Percentiles rank a stretch among this genome's conserved stretches.
Evolutionary conservation across 176 grass and related monocot genomes (phyloP).

Genomic region (Oryza coarctata): DNA sequence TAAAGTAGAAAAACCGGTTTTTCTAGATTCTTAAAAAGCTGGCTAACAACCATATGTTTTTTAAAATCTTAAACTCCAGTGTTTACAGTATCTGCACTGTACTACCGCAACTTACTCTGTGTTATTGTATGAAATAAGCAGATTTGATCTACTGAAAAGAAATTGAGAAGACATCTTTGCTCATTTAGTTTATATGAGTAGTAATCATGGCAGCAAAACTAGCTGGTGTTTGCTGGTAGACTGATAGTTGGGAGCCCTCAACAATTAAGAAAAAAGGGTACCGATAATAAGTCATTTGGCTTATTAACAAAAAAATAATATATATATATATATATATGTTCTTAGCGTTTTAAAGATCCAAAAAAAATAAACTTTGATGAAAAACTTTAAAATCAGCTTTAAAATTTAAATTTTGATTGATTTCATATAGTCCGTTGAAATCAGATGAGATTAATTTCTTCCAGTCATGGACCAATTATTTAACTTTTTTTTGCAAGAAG

Average conservation of each 20-base stretch:
- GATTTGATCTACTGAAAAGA: neutral
- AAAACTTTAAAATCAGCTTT: no score
- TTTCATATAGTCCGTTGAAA: no score
- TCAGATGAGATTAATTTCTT: neutral
- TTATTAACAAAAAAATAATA: no score
- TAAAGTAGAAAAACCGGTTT: no score
- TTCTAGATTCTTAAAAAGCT: no score
- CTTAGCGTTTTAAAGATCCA: no score
- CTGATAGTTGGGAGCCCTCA: slow-evolving; percentile 1
- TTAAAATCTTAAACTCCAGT: no score
- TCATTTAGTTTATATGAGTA: neutral
- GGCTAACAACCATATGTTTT: no score
- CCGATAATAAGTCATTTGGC: no score
- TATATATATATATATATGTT: no score
- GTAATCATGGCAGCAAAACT: neutral
- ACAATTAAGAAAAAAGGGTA: neutral
- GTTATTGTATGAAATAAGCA: neutral
- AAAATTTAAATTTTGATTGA: no score
- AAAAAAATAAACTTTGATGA: no score
- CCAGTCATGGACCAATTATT: slow-evolving; percentile 29
- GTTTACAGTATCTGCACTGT: neutral
- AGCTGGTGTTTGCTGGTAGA: slow-evolving; percentile 3
- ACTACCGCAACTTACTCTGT: neutral
- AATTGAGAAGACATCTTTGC: neutral
- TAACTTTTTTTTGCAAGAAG: neutral